A percentile compares a stretch with the other conserved stretches of the same genome.
Evolutionary conservation across 2,329 filamentous ascomycete species (phyloP).

Genomic region (Pseudogymnoascus sp.): DNA sequence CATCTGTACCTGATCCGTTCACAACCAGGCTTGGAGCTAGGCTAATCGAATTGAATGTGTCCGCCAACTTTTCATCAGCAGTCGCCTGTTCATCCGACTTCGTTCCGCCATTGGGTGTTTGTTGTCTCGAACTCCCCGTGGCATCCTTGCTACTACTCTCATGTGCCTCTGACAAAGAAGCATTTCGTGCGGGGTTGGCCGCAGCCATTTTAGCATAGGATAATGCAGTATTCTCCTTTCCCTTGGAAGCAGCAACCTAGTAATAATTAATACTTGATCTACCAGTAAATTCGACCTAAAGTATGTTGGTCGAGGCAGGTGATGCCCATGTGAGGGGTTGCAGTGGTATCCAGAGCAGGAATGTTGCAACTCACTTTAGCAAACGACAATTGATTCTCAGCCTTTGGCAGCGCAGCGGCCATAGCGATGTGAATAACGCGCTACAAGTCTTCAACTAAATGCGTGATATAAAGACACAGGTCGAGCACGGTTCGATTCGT

Average conservation of each 20-base stretch:
- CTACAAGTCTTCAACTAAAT: slow-evolving; percentile 4
- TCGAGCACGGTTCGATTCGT: background rate
- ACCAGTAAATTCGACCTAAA: background rate
- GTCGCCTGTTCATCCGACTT: background rate
- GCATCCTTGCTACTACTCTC: background rate
- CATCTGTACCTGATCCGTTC: slow-evolving; percentile 24
- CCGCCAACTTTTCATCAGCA: slow-evolving; percentile 17
- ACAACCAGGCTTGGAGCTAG: slow-evolving; percentile 27
- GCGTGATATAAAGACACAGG: slow-evolving; percentile 1
- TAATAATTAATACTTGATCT: slow-evolving; percentile 10
- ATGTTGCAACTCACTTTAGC: slow-evolving; percentile 31
- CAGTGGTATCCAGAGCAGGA: slow-evolving; percentile 2
- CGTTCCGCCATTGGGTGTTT: background rate
- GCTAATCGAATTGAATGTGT: slow-evolving; percentile 24
- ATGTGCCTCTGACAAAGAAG: slow-evolving; percentile 9
- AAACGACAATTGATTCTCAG: slow-evolving; percentile 57
- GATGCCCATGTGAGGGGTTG: slow-evolving; percentile 14
- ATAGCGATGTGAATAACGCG: slow-evolving; percentile 27
- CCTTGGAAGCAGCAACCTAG: slow-evolving; percentile 42
- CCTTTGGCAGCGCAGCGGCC: slow-evolving; percentile 39
- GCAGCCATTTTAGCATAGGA: slow-evolving; percentile 24
- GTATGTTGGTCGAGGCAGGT: background rate
- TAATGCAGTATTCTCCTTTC: slow-evolving; percentile 31
- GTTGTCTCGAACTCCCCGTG: background rate
- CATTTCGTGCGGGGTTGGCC: slow-evolving; percentile 24